Base-by-base conservation (phyloP, 225 moss, liverwort and hornwort species). In the Polytrichum commune region DNA sequence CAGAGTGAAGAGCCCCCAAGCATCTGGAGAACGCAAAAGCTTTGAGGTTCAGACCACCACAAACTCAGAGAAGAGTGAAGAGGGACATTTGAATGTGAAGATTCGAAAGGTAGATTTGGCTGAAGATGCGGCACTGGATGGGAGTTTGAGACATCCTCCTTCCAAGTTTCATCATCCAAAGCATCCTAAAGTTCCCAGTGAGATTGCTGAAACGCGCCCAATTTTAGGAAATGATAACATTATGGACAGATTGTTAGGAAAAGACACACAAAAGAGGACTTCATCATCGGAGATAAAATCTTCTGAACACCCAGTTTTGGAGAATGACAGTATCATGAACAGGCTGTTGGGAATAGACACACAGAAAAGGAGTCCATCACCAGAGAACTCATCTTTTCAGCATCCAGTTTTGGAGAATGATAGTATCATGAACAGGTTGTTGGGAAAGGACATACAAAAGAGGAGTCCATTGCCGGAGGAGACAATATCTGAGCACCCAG, bases 301-400 rank as follows among this genome's bases (percentile, higher is more conserved):
- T 72, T 60, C 57, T 66, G 60, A 73, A 69, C 72, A 58, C 35
- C 35, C 29, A 54, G 63, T 28, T 27, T 26, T 16, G 27, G 55
- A 53, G 18, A 66, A 66, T 25, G n/a, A 53, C 60, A 72, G 28
- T 29, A 25, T 70, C 54, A 73, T 69, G 27, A 24, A 30, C 33
- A 32, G 7, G 22, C 1, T 25, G 24, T 3, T 62, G 35, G 69
- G 62, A 4, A 55, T 53, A 32, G 10, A 32, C 6, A 9, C 25
- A 23, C 22, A 6, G 1, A 58, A 20, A 0, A 58, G 57, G 19
- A 57, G 57, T 58, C 58, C n/a, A 24, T 8, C 20, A 20, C 9
- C 24, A 2, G 24, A 20, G 20, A 23, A 6, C 9, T 6, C 58
- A 58, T 6, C 22, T n/a, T 57, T 2, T 30, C 6, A 30, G 30